These are phyloP conservation scores for Borealophlyctis nickersoniae DNA, from an alignment of 192 early-diverging fungal species.

Conservation along the genomic window DNA sequence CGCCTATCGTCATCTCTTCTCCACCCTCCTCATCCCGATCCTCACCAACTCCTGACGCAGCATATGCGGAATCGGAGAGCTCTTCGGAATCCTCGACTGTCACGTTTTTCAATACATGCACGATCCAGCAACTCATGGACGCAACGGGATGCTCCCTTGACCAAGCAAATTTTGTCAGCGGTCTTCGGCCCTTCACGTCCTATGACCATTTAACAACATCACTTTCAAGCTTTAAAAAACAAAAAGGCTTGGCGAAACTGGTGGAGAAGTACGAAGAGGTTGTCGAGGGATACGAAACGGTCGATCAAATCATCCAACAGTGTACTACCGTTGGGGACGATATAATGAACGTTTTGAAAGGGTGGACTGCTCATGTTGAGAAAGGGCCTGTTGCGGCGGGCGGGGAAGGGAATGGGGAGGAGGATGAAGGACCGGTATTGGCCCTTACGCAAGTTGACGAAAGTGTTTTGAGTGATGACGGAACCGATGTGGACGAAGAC, in stretches of 20 bases:
- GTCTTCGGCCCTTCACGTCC: slow-evolving; percentile 20
- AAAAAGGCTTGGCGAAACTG: slow-evolving; percentile 39
- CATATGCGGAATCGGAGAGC: too few relatives aligned
- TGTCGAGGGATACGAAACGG: slow-evolving; percentile 61
- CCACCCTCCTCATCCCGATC: too few relatives aligned
- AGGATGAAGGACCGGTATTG: slow-evolving; percentile 14
- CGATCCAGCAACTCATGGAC: slow-evolving; percentile 35
- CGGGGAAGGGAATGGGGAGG: slow-evolving; percentile 2
- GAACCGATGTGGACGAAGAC: slow-evolving; percentile 6
- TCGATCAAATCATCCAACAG: slow-evolving; percentile 54
- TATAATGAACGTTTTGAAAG: slow-evolving; percentile 41
- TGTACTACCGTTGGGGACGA: slow-evolving; percentile 58
- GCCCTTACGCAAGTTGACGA: slow-evolving; percentile 22
- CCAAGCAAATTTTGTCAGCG: slow-evolving; percentile 52
- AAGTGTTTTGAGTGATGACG: slow-evolving; percentile 14
- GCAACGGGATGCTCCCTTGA: slow-evolving; percentile 31
- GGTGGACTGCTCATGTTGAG: too few relatives aligned
- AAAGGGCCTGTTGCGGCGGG: slow-evolving; percentile 11
- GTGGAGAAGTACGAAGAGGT: slow-evolving; percentile 54
- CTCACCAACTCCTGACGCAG: too few relatives aligned
- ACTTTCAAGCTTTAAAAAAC: slow-evolving; percentile 50
- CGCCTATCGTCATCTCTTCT: too few relatives aligned
- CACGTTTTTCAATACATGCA: slow-evolving; percentile 36
- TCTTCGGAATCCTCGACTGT: too few relatives aligned
- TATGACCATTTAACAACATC: slow-evolving; percentile 59